These are phyloP conservation scores for Biscutella laevigata DNA, from an alignment of 441 rosid species.

Conservation along the genomic window DNA sequence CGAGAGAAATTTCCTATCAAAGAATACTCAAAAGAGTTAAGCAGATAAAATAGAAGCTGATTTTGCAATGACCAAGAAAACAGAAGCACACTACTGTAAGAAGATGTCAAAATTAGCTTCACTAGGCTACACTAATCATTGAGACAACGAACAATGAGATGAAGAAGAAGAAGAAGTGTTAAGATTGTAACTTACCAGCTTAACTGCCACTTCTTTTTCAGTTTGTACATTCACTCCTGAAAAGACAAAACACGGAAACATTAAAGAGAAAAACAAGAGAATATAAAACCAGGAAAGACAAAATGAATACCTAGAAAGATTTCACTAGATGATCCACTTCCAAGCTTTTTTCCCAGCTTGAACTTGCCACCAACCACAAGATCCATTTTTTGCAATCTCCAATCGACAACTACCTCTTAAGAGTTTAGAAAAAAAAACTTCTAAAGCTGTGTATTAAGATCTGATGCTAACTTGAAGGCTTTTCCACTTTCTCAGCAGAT, in stretches of 20 bases:
- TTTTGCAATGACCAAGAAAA: too few species aligned
- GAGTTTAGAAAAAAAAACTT: too few species aligned
- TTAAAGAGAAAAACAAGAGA: too few species aligned
- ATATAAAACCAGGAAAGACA: neutral
- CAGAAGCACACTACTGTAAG: neutral
- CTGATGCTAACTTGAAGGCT: constrained; percentile 73
- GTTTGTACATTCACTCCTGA: constrained; percentile 27
- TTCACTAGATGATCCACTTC: constrained; percentile 94
- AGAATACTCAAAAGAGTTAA: too few species aligned
- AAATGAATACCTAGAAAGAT: constrained; percentile 52
- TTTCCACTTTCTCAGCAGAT: constrained; percentile 56
- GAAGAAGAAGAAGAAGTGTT: too few species aligned
- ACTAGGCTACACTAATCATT: too few species aligned
- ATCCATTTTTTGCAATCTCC: constrained; percentile 42
- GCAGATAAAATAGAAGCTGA: neutral
- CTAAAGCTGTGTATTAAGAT: too few species aligned
- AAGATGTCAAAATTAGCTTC: neutral
- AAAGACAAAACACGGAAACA: neutral
- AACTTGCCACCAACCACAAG: constrained; percentile 78
- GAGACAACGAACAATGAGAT: neutral
- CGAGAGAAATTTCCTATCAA: neutral
- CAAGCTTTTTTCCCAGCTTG: constrained; percentile 91
- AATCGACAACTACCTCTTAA: too few species aligned
- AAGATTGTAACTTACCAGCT: constrained; percentile 19
- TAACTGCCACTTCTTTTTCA: too few species aligned